A percentile compares a stretch with the other conserved stretches of the same genome.
Conservation (phyloP, 129 eudicot species). For the Saussurea involucrata region DNA sequence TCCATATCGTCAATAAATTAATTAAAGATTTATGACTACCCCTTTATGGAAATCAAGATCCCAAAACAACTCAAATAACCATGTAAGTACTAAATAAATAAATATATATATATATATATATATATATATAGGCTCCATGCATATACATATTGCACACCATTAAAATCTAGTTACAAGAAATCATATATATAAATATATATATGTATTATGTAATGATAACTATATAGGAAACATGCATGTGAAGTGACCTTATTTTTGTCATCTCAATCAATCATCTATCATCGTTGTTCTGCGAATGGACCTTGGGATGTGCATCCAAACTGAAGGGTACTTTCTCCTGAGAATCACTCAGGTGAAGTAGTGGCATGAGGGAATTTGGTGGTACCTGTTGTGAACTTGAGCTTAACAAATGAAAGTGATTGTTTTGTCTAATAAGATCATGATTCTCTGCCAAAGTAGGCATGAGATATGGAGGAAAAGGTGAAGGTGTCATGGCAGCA, state of each 20-base stretch:
- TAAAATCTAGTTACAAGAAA: slow-evolving; percentile 25
- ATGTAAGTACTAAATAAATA: slow-evolving; percentile 18
- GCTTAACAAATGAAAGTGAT: slow-evolving; percentile 45
- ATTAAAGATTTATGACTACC: not conserved
- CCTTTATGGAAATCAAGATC: slow-evolving; percentile 15
- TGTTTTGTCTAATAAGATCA: slow-evolving; percentile 41
- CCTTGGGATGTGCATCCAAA: slow-evolving; percentile 31
- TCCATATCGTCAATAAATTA: not conserved
- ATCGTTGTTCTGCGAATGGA: slow-evolving; percentile 30
- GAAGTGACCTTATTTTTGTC: slow-evolving; percentile 8
- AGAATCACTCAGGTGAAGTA: slow-evolving; percentile 41
- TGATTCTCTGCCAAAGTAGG: slow-evolving; percentile 33
- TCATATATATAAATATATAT: slow-evolving; percentile 19
- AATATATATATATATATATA: no score
- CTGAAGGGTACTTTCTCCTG: slow-evolving; percentile 38
- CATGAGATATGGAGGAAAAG: slow-evolving; percentile 34
- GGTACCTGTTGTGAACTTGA: slow-evolving; percentile 41
- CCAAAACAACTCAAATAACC: slow-evolving; percentile 20
- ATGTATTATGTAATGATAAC: slow-evolving; percentile 11
- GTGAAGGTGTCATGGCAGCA: slow-evolving; percentile 34
- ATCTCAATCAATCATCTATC: slow-evolving; percentile 10
- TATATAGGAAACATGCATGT: slow-evolving; percentile 11
- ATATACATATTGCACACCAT: slow-evolving; percentile 28
- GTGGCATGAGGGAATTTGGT: slow-evolving; percentile 42
- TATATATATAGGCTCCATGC: slow-evolving; percentile 15